These are phyloP conservation scores for Globisporangium polare DNA, from an alignment of 352 stramenopile species.

Conservation along the genomic window DNA sequence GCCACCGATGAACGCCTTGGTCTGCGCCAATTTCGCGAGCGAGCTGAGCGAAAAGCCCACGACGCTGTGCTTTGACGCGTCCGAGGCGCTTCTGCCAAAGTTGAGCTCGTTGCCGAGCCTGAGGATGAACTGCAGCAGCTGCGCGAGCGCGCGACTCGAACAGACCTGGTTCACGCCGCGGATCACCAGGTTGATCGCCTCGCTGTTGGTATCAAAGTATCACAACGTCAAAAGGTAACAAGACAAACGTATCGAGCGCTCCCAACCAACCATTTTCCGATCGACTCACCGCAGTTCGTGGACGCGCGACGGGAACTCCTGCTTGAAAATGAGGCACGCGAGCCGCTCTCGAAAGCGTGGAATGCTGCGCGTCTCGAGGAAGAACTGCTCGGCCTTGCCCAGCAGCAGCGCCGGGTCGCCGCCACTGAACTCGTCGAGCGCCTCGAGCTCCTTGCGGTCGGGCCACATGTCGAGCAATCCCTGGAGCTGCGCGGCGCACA, in stretches of 20 bases:
- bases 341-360: conserved; percentile 67
- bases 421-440: conserved; percentile 60
- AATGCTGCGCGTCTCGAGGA: conserved; percentile 55
- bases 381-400: conserved; percentile 63
- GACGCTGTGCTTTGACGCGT: conserved; percentile 15
- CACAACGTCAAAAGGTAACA: not conserved
- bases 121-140: conserved; percentile 68
- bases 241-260: not conserved
- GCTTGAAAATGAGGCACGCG: conserved; percentile 75
- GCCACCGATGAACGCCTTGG: conserved; percentile 69
- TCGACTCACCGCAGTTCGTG: conserved; percentile 61
- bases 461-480: conserved; percentile 83
- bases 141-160: conserved; percentile 52
- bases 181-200: conserved; percentile 61
- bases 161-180: conserved; percentile 71
- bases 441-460: conserved; percentile 62
- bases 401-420: conserved; percentile 13
- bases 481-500: conserved; percentile 65
- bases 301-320: conserved; percentile 62
- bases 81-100: conserved; percentile 17
- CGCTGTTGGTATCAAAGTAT: conserved; percentile 18
- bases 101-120: conserved; percentile 74
- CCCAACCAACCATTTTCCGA: not conserved
- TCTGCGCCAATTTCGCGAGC: conserved; percentile 73
- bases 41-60: conserved; percentile 75